Conservation (phyloP, 306 rosid genomes). For the Cucurbita ficifolia region DNA sequence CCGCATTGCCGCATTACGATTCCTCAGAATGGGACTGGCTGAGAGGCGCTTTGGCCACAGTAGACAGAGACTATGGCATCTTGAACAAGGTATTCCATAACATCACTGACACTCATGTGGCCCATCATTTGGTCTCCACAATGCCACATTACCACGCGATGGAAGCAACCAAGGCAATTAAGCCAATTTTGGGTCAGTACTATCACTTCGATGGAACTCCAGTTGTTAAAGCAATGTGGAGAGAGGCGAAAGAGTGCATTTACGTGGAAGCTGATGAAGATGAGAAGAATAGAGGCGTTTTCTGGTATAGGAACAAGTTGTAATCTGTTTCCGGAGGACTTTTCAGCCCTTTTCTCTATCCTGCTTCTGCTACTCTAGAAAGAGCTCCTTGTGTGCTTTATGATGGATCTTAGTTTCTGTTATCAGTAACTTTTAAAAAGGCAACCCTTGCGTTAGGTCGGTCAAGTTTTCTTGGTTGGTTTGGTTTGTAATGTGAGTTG, state of each 20-base stretch:
- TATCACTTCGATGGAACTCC: slow-evolving; percentile 63
- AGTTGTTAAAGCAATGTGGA: slow-evolving; percentile 45
- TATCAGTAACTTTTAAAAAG: background rate
- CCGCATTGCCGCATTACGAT: slow-evolving; percentile 75
- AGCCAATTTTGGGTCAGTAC: slow-evolving; percentile 54
- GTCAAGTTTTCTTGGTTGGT: slow-evolving; percentile 4
- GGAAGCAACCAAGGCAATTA: slow-evolving; percentile 82
- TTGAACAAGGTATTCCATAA: slow-evolving; percentile 89
- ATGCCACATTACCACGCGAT: slow-evolving; percentile 84
- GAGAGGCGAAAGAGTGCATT: slow-evolving; percentile 65
- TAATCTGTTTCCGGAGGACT: slow-evolving; percentile 8
- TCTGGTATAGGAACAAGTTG: slow-evolving; percentile 63
- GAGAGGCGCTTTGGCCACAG: slow-evolving; percentile 84
- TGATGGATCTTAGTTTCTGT: background rate
- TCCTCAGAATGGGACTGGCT: slow-evolving; percentile 92
- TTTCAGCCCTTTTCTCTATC: background rate
- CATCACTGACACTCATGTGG: slow-evolving; percentile 89
- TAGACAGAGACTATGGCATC: slow-evolving; percentile 79
- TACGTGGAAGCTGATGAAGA: slow-evolving; percentile 62
- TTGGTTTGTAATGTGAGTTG: background rate
- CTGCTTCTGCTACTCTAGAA: background rate
- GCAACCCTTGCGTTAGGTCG: background rate
- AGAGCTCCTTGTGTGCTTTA: background rate
- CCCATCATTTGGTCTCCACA: slow-evolving; percentile 85
- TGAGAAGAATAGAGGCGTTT: slow-evolving; percentile 32